phyloP scores from a whole-genome alignment of 495 filamentous ascomycete species.

The Xylaria palmicola region DNA sequence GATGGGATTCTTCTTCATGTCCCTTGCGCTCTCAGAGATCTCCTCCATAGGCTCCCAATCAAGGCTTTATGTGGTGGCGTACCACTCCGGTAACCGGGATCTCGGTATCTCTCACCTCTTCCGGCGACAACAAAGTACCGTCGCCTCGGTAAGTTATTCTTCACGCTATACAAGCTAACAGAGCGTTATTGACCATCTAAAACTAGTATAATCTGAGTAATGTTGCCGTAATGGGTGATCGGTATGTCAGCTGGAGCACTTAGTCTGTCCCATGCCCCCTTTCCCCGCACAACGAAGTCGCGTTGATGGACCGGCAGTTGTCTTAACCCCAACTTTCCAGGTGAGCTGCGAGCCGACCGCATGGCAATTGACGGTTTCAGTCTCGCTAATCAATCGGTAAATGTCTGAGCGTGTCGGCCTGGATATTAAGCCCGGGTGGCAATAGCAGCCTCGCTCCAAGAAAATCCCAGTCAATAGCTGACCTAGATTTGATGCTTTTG shows the following conservation, averaged over 20 bases:
- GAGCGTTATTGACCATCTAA: background rate
- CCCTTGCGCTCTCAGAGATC: background rate
- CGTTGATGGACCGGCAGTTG: slow-evolving; percentile 8
- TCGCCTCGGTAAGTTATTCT: background rate
- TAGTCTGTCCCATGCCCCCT: background rate
- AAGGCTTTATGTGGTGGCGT: background rate
- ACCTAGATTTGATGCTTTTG: background rate
- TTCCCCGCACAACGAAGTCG: slow-evolving; percentile 9
- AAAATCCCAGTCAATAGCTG: slow-evolving; percentile 8
- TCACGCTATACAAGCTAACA: background rate
- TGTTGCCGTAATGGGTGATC: slow-evolving; percentile 2
- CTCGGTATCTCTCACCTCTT: background rate
- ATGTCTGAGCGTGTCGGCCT: background rate
- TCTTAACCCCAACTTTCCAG: background rate
- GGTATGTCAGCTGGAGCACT: background rate
- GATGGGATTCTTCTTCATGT: background rate
- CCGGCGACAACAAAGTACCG: background rate
- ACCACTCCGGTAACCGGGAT: background rate
- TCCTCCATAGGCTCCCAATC: background rate
- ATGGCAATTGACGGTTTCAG: background rate
- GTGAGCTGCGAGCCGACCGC: background rate
- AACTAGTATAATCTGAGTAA: background rate
- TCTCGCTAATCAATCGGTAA: background rate
- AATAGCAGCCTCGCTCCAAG: too few relatives aligned
- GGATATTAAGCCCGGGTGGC: background rate